Percentiles rank a stretch among this genome's conserved stretches.
Evolutionary conservation across 257 asterid species (phyloP).

Genomic region (Ligustrum vulgare): DNA sequence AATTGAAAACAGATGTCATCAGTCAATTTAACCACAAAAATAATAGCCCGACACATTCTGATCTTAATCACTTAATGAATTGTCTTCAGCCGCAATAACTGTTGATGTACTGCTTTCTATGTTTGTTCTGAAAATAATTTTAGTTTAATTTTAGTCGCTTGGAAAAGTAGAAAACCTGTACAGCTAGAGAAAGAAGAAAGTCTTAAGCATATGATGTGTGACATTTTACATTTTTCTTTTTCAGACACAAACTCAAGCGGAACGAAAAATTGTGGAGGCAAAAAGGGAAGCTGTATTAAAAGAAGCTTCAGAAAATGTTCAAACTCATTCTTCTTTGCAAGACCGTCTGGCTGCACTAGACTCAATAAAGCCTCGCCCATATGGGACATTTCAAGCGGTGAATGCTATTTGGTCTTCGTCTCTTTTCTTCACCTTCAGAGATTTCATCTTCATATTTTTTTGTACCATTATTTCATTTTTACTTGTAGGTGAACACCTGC

Average conservation of each 20-base stretch:
- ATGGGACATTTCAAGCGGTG: slow-evolving; percentile 86
- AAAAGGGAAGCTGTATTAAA: slow-evolving; percentile 65
- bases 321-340: slow-evolving; percentile 45
- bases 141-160: slow-evolving; percentile 13
- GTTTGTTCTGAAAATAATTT: background rate
- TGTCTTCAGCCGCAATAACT: background rate
- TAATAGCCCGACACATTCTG: background rate
- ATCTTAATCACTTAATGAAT: background rate
- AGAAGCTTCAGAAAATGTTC: slow-evolving; percentile 51
- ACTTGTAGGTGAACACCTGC: slow-evolving; percentile 4
- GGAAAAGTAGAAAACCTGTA: slow-evolving; percentile 21
- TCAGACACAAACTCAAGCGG: slow-evolving; percentile 93
- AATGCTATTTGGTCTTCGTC: slow-evolving; percentile 27
- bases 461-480: background rate
- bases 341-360: slow-evolving; percentile 63
- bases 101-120: background rate
- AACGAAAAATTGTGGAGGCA: slow-evolving; percentile 70
- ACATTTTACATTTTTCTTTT: slow-evolving; percentile 21
- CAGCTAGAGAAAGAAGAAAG: background rate
- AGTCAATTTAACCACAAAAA: background rate
- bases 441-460: slow-evolving; percentile 11
- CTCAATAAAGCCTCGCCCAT: slow-evolving; percentile 66
- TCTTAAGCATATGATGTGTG: slow-evolving; percentile 10
- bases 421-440: slow-evolving; percentile 20
- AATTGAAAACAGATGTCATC: background rate